Evolutionary conservation across 2,329 filamentous ascomycete species (phyloP), one percentile per base, ranked within the genome.

Genomic region (Pestalotiopsis sp.): DNA sequence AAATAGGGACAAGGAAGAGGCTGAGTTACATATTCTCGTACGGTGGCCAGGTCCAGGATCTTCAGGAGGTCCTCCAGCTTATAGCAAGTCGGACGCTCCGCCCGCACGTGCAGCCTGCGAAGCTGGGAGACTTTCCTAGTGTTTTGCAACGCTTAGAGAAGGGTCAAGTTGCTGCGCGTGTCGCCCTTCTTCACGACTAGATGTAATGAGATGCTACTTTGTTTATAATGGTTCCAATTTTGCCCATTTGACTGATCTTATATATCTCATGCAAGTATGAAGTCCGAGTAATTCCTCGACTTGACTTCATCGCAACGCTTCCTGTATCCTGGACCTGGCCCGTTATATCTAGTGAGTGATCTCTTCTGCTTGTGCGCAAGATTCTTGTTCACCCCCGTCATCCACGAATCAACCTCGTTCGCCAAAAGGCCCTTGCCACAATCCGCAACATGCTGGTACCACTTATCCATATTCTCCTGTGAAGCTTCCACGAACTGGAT

Each of bases 311-410:
- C 60, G 36, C 60, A 63, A 12, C 60, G 25, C 23, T 63, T 39
- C 64, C 84, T 75, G 71, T 82, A 87, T 1, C 80, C 84, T 0
- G 80, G 77, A 0, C 81, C 83, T 4, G 80, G 77, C 0, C 85
- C 85, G 38, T 79, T 80, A 68, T 87, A 87, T 60, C 85, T 76
- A 3, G 81, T 81, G 71, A 87, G 79, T 9, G 77, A 82, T 60
- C 84, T 77, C 69, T 80, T 81, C 71, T 82, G 78, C 76, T 86
- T 86, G 49, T 80, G 76, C 17, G 77, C 76, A 52, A 87, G 72
- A 68, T 87, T 86, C 70, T 79, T 85, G 70, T 87, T 87, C 1
- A 87, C 82, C 0, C 85, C 86, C 1, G 85, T 87, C 84, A 87
- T 86, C 86, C 85, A 88, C 1, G 80, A 82, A 69, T 87, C 85